Conservation (phyloP, 2,329 filamentous ascomycete genomes). For the Colletotrichum musae region DNA sequence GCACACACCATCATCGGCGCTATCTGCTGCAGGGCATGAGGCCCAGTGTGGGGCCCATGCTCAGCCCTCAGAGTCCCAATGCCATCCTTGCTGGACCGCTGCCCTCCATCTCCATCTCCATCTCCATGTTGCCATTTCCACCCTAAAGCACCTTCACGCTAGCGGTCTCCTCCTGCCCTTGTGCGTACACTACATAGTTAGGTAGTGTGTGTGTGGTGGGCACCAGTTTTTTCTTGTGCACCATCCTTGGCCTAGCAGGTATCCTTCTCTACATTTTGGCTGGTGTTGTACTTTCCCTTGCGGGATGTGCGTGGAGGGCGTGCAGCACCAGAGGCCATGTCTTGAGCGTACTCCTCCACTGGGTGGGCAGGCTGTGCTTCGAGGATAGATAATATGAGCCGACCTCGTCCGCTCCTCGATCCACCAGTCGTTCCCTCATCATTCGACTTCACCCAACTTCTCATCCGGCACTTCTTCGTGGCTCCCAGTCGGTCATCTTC, state of each 20-base stretch:
- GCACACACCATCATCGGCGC: slow-evolving; percentile 20
- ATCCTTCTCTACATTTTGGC: slow-evolving; percentile 3
- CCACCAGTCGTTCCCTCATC: slow-evolving; percentile 34
- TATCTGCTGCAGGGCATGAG: slow-evolving; percentile 41
- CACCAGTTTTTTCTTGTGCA: slow-evolving; percentile 16
- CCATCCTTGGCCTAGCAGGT: slow-evolving; percentile 16
- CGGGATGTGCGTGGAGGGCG: not conserved
- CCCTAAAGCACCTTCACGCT: slow-evolving; percentile 30
- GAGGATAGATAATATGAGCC: slow-evolving; percentile 44
- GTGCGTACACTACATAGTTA: slow-evolving; percentile 22
- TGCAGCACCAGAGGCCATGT: slow-evolving; percentile 31
- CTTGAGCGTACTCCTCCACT: slow-evolving; percentile 30
- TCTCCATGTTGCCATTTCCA: slow-evolving; percentile 21
- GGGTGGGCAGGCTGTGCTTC: slow-evolving; percentile 42
- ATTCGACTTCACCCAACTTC: slow-evolving; percentile 43
- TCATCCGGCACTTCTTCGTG: slow-evolving; percentile 31
- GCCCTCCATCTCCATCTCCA: slow-evolving; percentile 34
- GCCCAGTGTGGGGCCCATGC: slow-evolving; percentile 33
- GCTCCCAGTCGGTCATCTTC: slow-evolving; percentile 35
- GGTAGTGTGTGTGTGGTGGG: slow-evolving; percentile 22
- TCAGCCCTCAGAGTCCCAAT: slow-evolving; percentile 34
- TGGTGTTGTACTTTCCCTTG: slow-evolving; percentile 16
- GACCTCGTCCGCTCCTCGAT: slow-evolving; percentile 42
- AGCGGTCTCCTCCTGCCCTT: slow-evolving; percentile 37
- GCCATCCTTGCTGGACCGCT: slow-evolving; percentile 36